Evolutionary conservation across 495 filamentous ascomycete species (phyloP), one percentile per base, ranked within the genome.

Genomic region (Xylaria flabelliformis): DNA sequence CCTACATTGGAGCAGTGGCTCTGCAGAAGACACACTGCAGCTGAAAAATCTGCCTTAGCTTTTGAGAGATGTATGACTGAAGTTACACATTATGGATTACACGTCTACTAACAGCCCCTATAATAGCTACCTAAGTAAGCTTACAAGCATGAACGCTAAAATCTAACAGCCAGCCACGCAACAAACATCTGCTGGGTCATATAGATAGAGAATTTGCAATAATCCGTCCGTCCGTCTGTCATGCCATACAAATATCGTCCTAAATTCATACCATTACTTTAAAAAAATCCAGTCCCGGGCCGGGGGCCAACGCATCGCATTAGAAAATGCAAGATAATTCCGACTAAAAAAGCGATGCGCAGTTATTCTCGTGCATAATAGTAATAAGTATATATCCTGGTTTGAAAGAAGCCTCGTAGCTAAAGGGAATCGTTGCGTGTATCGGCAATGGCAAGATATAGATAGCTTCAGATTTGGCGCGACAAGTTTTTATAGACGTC

Each of bases 21-120:
- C n/a, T n/a, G n/a, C n/a, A n/a, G n/a, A n/a, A n/a, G n/a, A n/a
- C n/a, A n/a, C n/a, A n/a, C n/a, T n/a, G n/a, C n/a, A n/a, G n/a
- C n/a, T n/a, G n/a, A n/a, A n/a, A n/a, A n/a, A n/a, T n/a, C n/a
- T n/a, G n/a, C n/a, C n/a, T n/a, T n/a, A n/a, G n/a, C n/a, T n/a
- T n/a, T n/a, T n/a, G n/a, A n/a, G n/a, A n/a, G n/a, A n/a, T n/a
- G n/a, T n/a, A n/a, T 39, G 46, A 21, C 1, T 39, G 34, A n/a
- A 39, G 17, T 36, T 61, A 61, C 10, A 61, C 32, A 61, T 61
- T 63, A 63, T 63, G 39, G 42, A 63, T 63, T 63, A 63, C 61
- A 41, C 9, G 39, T 24, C 7, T 42, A 15, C n/a, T n/a, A n/a
- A n/a, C 19, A 42, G 10, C 39, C 39, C 39, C 34, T 63, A 63